Percentiles rank a stretch among this genome's conserved stretches.
These are phyloP conservation scores for Umbellularia californica DNA, from an alignment of 164 flowering plant species.

Conservation along the genomic window DNA sequence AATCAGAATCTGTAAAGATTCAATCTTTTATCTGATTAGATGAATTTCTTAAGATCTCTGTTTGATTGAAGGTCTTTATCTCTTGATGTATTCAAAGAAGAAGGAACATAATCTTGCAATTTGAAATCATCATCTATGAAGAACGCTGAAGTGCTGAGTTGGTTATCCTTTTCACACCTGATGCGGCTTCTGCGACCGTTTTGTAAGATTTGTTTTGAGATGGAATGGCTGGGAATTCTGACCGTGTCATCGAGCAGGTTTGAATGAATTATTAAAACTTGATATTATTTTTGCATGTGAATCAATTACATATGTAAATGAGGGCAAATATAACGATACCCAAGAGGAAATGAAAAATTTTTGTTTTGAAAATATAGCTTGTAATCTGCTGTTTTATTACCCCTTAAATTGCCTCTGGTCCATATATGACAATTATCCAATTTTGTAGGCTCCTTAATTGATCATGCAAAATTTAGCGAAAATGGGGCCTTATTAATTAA, in stretches of 20 bases:
- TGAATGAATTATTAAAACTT: background rate
- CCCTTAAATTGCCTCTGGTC: no score
- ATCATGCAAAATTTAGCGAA: background rate
- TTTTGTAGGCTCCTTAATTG: background rate
- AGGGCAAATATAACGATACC: no score
- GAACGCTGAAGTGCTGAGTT: constrained; percentile 43
- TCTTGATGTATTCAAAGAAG: background rate
- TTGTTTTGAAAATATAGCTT: no score
- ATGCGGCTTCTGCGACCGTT: constrained; percentile 37
- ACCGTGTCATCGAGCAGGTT: constrained; percentile 75
- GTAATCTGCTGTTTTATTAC: no score
- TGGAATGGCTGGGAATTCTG: constrained; percentile 94
- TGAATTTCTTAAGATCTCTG: background rate
- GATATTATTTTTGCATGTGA: background rate
- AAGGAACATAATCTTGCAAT: background rate
- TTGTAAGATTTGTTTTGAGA: constrained; percentile 39
- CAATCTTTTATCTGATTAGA: background rate
- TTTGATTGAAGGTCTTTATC: background rate
- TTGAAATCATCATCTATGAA: constrained; percentile 36
- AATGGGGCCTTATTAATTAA: background rate
- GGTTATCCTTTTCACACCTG: constrained; percentile 26
- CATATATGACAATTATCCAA: background rate
- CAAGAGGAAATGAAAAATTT: no score
- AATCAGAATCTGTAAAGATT: background rate
- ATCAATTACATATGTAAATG: background rate